Base-by-base conservation (phyloP, 139 green algal species). In the Monoraphidium neglectum region DNA sequence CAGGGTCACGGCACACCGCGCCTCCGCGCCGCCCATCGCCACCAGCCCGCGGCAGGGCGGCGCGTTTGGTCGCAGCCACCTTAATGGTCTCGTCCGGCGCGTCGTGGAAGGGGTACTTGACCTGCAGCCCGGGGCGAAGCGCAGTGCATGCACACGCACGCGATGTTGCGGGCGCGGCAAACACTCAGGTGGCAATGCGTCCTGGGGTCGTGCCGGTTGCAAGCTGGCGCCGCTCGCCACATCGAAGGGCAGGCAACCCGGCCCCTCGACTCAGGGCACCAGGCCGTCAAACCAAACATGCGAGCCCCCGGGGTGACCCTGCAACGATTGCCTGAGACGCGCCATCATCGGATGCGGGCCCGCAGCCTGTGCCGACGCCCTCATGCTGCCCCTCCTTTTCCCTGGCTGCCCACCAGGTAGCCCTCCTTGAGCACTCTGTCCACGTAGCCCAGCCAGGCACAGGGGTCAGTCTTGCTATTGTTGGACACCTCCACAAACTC, bases 401-500 rank as follows among this genome's bases (percentile, higher is more conserved):
- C 57, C 37, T 40, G 47, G 26, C n/a, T 28, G 23, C 53, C 33
- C 36, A 38, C 32, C 21, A 68, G n/a, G 59, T 63, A 46, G 64
- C 33, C 60, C 16, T 51, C 51, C 64, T 79, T 68, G 68, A 51
- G 49, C 28, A 80, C 57, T 16, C 75, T 83, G 16, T 26, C 49
- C 6, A 92, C 70, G 15, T 56, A 69, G 30, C 62, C 87, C 8
- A 89, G 33, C 84, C 84, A 90, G 3, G 84, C 84, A 21, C 85
- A 83, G 0, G 87, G 87, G 70, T 92, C 87, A 40, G 82, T 83
- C 47, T 78, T 76, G 76, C 80, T 88, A 71, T 79, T 78, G 54
- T 92, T 92, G 73, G 76, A 87, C 12, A 92, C 83, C 80, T 92
- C 87, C 4, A 77, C 82, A 53, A 88, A 92, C 77, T 92, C 87